A percentile compares a stretch with the other conserved stretches of the same genome.
phyloP scores from a whole-genome alignment of 2,329 filamentous ascomycete genomes.

The Pseudohalonectria lignicola region DNA sequence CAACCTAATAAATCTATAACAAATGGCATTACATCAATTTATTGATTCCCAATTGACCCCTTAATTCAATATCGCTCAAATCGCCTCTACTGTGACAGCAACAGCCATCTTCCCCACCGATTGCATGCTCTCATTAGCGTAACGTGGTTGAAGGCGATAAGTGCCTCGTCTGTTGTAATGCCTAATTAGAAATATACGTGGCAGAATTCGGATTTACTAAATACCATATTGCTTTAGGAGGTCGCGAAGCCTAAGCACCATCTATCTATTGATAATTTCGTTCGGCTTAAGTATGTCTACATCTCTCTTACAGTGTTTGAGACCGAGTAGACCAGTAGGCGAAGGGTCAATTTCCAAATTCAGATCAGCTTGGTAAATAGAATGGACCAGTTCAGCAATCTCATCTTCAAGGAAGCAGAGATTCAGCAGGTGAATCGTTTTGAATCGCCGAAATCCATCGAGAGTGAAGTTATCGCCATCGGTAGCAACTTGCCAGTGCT shows the following conservation, averaged over 20 bases:
- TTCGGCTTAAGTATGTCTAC: neutral
- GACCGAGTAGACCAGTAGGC: conserved; percentile 12
- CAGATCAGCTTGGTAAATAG: conserved; percentile 20
- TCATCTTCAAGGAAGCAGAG: conserved; percentile 20
- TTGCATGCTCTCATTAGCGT: conserved; percentile 16
- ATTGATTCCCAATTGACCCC: too few relatives aligned
- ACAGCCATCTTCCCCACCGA: too few relatives aligned
- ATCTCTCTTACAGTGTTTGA: neutral
- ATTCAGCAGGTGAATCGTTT: conserved; percentile 20
- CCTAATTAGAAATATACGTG: neutral
- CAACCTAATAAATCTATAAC: too few relatives aligned
- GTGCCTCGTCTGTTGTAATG: conserved; percentile 12
- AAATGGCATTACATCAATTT: neutral
- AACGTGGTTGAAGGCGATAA: conserved; percentile 12
- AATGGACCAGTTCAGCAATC: conserved; percentile 17
- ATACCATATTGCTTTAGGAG: neutral
- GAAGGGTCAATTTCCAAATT: conserved; percentile 11
- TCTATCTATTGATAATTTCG: neutral
- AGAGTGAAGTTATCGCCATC: conserved; percentile 14
- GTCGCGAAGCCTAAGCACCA: neutral
- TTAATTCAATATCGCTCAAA: too few relatives aligned
- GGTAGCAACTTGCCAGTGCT: conserved; percentile 12
- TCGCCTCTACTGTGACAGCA: too few relatives aligned
- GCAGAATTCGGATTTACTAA: neutral
- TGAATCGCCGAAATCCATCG: conserved; percentile 17